phyloP scores from a whole-genome alignment of 129 eudicot genomes.

The Flaveria ramosissima region DNA sequence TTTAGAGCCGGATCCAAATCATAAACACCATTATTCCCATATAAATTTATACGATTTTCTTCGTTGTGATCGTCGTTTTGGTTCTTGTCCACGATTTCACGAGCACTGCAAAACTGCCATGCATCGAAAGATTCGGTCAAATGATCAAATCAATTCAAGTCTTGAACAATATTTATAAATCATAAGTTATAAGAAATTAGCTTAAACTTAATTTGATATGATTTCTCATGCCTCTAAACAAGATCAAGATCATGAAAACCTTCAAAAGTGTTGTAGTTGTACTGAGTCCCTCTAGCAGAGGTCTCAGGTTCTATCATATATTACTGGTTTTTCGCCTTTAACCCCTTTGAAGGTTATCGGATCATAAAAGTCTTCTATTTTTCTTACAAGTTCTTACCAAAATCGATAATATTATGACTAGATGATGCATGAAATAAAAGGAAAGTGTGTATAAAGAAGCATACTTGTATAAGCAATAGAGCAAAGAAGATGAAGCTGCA shows the following conservation, averaged over 20 bases:
- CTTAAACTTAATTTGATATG: no score
- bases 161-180: background rate
- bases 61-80: background rate
- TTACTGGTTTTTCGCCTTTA: no score
- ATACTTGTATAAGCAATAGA: conserved; percentile 45
- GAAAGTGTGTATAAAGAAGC: background rate
- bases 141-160: background rate
- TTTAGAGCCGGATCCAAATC: conserved; percentile 55
- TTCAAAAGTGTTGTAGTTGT: no score
- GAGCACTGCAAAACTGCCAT: conserved; percentile 33
- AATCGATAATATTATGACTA: background rate
- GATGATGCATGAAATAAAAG: conserved; percentile 1
- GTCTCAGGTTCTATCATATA: no score
- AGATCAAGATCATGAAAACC: background rate
- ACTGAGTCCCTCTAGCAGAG: no score
- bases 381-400: background rate
- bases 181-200: no score
- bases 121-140: background rate
- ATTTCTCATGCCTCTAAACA: background rate
- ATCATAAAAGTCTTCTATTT: background rate
- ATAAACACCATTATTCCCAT: conserved; percentile 9
- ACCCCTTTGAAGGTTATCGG: background rate
- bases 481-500: conserved; percentile 28
- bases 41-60: conserved; percentile 14
- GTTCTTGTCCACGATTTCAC: conserved; percentile 23